Evolutionary conservation across 2,329 filamentous ascomycete genomes (phyloP), one percentile per base, ranked within the genome.

Genomic region (Calonectria honghensis): DNA sequence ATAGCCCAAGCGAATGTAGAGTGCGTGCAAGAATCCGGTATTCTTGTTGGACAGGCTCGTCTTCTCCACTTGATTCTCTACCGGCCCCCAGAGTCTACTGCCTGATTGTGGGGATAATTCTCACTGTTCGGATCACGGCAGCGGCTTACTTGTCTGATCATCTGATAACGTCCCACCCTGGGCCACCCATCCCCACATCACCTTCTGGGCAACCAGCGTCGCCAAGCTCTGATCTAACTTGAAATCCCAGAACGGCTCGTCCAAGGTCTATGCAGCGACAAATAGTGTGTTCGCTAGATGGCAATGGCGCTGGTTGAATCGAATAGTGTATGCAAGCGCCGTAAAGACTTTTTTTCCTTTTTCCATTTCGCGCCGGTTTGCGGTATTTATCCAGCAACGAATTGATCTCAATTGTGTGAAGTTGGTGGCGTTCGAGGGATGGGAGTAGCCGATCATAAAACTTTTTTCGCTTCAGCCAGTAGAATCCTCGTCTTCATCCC

Each of bases 61-160:
- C 1, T 18, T 3, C 37, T 20, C 37, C 10, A 11, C 57, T 16
- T 61, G 18, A 16, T 63, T 24, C 11, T 41, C 57, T 29, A 16
- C 5, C 39, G n/a, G 39, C 24, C 18, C 39, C 20, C 18, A 10
- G 29, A 20, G 24, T 20, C 39, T 41, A 24, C 5, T 29, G 37
- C 31, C 14, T 41, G 37, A 41, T 29, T 63, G 57, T 63, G 57
- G 57, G 13, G 57, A 41, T 41, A 29, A 14, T 41, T 63, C 57
- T 63, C 57, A 63, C 57, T 41, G 57, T 63, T 41, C 37, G 37
- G 37, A 27, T 35, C 14, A 10, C 35, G 57, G 32, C 57, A 63
- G 37, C 57, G 41, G 37, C n/a, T 27, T 29, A 20, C 6, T 18
- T 18, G n/a, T 35, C 54, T 18, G 35, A 45, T 45, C 6, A 45